Evolutionary conservation across 2,329 filamentous ascomycete species (phyloP).

Genomic region (Colletotrichum musicola): DNA sequence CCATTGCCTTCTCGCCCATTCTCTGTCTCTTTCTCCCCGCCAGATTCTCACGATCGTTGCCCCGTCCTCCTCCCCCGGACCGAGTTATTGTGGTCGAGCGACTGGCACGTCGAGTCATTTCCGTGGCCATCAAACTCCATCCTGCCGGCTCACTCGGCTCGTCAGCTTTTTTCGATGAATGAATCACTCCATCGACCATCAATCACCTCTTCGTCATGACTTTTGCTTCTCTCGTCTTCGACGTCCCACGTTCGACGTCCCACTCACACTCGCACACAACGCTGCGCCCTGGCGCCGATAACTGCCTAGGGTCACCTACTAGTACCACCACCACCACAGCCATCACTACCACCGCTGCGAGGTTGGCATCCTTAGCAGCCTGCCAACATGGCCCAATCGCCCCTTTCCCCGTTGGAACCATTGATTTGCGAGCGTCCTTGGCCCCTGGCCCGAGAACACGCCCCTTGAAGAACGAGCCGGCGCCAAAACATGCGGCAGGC

Average conservation of each 20-base stretch:
- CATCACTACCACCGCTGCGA: too few relatives aligned
- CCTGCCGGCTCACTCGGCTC: conserved; percentile 24
- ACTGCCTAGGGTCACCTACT: neutral
- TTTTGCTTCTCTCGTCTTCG: conserved; percentile 4
- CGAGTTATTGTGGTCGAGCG: neutral
- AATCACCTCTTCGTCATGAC: conserved; percentile 2
- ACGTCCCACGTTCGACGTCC: conserved; percentile 8
- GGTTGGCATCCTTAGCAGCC: conserved; percentile 13
- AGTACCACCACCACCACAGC: neutral
- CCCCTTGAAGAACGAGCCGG: neutral
- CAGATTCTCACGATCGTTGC: neutral
- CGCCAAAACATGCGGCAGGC: conserved; percentile 26
- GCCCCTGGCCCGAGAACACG: neutral
- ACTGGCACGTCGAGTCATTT: conserved; percentile 37
- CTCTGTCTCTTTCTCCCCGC: too few relatives aligned
- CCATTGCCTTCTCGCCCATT: neutral
- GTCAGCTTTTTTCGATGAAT: neutral
- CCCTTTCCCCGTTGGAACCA: conserved; percentile 25
- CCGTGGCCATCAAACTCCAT: conserved; percentile 33
- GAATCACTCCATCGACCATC: neutral
- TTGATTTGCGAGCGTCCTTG: conserved; percentile 18
- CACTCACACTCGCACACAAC: conserved; percentile 5
- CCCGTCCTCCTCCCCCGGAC: neutral
- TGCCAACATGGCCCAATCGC: conserved; percentile 12
- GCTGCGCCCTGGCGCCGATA: neutral